Conservation (phyloP, 805 yeast species). For the Saccharomycopsis malanga region DNA sequence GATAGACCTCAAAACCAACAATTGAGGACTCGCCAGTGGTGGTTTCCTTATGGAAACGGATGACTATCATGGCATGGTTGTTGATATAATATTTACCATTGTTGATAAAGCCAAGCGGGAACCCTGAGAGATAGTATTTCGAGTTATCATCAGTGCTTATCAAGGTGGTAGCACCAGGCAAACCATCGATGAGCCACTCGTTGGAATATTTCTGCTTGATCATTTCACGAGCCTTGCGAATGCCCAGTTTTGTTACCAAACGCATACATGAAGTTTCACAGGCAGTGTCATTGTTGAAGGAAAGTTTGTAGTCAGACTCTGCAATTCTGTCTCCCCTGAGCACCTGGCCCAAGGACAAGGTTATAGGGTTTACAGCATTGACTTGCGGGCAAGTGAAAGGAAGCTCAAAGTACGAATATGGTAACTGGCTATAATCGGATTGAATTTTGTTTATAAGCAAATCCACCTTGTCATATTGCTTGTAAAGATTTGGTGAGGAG, state of each 20-base stretch:
- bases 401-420: constrained; percentile 68
- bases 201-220: constrained; percentile 66
- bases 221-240: constrained; percentile 51
- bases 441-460: constrained; percentile 71
- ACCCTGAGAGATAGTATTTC: constrained; percentile 79
- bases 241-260: constrained; percentile 42
- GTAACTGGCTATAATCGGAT: constrained; percentile 69
- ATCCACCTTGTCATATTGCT: constrained; percentile 46
- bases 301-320: constrained; percentile 63
- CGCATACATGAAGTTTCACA: constrained; percentile 68
- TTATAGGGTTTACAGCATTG: constrained; percentile 46
- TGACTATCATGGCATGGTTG: constrained; percentile 76
- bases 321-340: constrained; percentile 75
- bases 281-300: constrained; percentile 55
- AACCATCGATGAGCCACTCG: constrained; percentile 77
- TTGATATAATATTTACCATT: constrained; percentile 56
- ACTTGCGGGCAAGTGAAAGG: constrained; percentile 76
- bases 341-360: constrained; percentile 68
- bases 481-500: not conserved
- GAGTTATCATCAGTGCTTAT: constrained; percentile 49
- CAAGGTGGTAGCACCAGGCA: constrained; percentile 86
- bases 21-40: constrained; percentile 39
- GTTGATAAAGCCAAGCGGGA: constrained; percentile 69
- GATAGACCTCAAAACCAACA: constrained; percentile 88
- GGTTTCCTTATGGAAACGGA: constrained; percentile 55